These are phyloP conservation scores for Kluyveromyces dobzhanskii DNA, from an alignment of 805 yeast genomes.

Conservation along the genomic window DNA sequence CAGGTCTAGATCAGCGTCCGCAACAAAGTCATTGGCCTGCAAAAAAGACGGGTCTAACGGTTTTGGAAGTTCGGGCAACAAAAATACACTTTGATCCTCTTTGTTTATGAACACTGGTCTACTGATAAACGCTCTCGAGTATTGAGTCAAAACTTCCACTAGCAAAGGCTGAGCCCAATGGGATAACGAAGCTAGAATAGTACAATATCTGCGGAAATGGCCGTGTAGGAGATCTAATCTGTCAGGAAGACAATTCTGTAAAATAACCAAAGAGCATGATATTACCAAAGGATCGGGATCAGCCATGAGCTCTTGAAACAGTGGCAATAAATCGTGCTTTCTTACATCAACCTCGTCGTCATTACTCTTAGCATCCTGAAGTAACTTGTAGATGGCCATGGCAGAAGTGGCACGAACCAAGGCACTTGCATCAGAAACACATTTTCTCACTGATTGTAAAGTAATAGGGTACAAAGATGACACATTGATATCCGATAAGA, in stretches of 20 bases:
- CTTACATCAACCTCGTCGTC: constrained; percentile 24
- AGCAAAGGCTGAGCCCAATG: constrained; percentile 60
- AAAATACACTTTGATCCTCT: constrained; percentile 18
- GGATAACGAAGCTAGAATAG: constrained; percentile 45
- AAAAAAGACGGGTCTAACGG: constrained; percentile 8
- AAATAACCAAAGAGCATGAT: constrained; percentile 56
- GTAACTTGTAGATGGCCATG: constrained; percentile 57
- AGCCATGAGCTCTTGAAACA: constrained; percentile 46
- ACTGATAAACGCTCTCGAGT: constrained; percentile 53
- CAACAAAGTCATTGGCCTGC: constrained; percentile 34
- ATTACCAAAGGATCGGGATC: constrained; percentile 64
- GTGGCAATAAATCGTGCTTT: constrained; percentile 37
- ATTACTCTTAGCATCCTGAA: constrained; percentile 33
- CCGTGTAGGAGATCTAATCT: constrained; percentile 64
- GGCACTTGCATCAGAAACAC: constrained; percentile 63
- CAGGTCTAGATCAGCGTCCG: constrained; percentile 49
- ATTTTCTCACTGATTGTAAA: constrained; percentile 60
- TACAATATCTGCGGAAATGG: constrained; percentile 51
- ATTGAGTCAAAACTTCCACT: constrained; percentile 57
- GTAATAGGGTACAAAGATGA: constrained; percentile 77
- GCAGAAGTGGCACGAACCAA: constrained; percentile 75
- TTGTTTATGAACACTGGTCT: constrained; percentile 33
- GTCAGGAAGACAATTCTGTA: constrained; percentile 44
- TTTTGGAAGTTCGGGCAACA: constrained; percentile 35
- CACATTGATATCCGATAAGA: constrained; percentile 75